These are phyloP conservation scores for Penicillium parvum DNA, from an alignment of 495 filamentous ascomycete species.

Conservation along the genomic window DNA sequence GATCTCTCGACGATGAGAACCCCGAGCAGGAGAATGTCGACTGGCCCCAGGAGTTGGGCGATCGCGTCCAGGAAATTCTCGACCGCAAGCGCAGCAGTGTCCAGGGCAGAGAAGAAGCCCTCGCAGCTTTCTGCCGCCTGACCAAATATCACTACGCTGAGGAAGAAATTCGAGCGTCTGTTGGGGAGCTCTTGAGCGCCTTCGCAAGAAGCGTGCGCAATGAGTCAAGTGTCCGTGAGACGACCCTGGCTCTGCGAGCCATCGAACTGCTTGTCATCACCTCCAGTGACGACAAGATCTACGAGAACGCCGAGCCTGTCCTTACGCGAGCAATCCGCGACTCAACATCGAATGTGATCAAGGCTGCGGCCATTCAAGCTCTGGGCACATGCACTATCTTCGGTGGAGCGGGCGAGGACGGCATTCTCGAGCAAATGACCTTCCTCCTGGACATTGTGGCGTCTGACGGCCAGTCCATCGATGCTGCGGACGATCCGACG, in stretches of 20 bases:
- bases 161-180: conserved; percentile 57
- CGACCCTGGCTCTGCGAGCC: conserved; percentile 65
- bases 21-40: conserved; percentile 51
- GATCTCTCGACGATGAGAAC: conserved; percentile 58
- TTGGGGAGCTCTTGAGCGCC: conserved; percentile 63
- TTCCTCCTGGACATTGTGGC: conserved; percentile 82
- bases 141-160: conserved; percentile 69
- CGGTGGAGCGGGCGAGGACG: conserved; percentile 68
- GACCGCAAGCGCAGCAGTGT: conserved; percentile 82
- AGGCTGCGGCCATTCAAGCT: conserved; percentile 71
- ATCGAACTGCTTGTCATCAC: conserved; percentile 75
- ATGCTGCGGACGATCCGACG: conserved; percentile 65
- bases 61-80: conserved; percentile 74
- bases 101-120: conserved; percentile 71
- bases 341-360: conserved; percentile 57
- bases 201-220: conserved; percentile 69
- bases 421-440: conserved; percentile 71
- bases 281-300: conserved; percentile 62
- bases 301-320: conserved; percentile 56
- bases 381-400: conserved; percentile 70
- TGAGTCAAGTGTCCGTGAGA: conserved; percentile 69
- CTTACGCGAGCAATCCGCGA: conserved; percentile 72
- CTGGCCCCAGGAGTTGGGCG: conserved; percentile 64
- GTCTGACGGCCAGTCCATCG: conserved; percentile 73
- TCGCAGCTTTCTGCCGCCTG: conserved; percentile 65